Base-by-base conservation (phyloP, 306 rosid genomes). In the Corylus heterophylla region DNA sequence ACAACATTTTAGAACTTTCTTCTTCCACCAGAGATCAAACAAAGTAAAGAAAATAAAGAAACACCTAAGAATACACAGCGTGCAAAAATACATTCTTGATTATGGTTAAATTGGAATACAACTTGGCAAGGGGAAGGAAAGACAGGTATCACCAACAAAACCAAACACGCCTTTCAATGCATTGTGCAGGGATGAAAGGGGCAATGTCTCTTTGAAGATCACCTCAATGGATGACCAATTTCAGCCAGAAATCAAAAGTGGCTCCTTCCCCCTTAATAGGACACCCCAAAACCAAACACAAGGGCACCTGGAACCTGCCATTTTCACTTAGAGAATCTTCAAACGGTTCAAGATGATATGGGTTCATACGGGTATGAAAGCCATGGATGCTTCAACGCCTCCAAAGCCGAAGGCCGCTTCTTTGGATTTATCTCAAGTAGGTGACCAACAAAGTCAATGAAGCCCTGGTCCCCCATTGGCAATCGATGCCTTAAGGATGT, bases 381-480 rank as follows among this genome's bases (percentile, higher is more conserved):
- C 99, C 99, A 96, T 0, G 98, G 98, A 82, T 96, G 99, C 87
- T 90, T 96, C 84, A 96, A 87, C 39, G 98, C 99, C 83, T 96
- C 97, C 0, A 87, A 25, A 22, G 99, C 99, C 31, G 99, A 93
- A 83, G 98, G 97, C n/a, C 99, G 94, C 88, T 93, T 93, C 83
- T 87, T 93, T 1, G 99, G 96, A 89, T 96, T 87, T 77, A 93
- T 85, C 89, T 93, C 98, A 2, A 96, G 99, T 83, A 96, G 81
- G 86, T 90, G 96, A 39, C 64, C 88, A 74, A 96, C 94, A 76
- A 96, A 96, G 74, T 96, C 98, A 14, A 93, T 86, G 89, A 96
- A 96, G 82, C 99, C 98, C 89, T 96, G 97, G 82, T 96, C 99
- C 67, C 96, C 99, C 96, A 96, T 93, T 20, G 99, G 99, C 73